These are phyloP conservation scores for Reutealis trisperma DNA, from an alignment of 345 rosid genomes.

Conservation along the genomic window DNA sequence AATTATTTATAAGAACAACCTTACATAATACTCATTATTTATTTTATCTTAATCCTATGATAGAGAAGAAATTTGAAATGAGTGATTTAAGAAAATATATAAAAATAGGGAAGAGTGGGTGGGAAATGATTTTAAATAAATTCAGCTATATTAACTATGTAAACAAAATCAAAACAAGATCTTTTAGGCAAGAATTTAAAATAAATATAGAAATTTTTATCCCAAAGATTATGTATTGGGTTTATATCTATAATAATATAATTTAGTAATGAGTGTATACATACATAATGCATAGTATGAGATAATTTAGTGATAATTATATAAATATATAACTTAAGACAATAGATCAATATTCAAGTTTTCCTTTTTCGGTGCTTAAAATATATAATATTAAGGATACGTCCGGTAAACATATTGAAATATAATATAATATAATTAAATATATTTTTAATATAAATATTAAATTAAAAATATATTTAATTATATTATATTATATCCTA, in stretches of 20 bases:
- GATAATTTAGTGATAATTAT: too few relatives aligned
- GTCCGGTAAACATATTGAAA: too few relatives aligned
- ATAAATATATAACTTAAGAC: too few relatives aligned
- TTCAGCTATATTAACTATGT: not conserved
- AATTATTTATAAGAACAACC: not conserved
- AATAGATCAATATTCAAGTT: too few relatives aligned
- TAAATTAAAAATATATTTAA: too few relatives aligned
- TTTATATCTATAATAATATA: not conserved
- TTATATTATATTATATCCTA: too few relatives aligned
- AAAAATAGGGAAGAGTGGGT: not conserved
- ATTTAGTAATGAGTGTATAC: too few relatives aligned
- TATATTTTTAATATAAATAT: too few relatives aligned
- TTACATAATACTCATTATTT: not conserved
- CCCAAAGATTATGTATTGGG: not conserved
- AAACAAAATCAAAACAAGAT: not conserved
- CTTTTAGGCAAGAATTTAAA: not conserved
- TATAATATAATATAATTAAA: too few relatives aligned
- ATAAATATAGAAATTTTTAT: not conserved
- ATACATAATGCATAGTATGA: too few relatives aligned
- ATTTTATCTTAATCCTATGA: not conserved
- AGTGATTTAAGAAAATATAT: not conserved
- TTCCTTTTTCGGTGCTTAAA: too few relatives aligned
- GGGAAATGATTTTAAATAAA: not conserved
- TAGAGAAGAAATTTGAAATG: not conserved
- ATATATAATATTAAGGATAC: too few relatives aligned